Evolutionary conservation across 2,329 filamentous ascomycete species (phyloP).

Genomic region (Alternaria metachromatica): DNA sequence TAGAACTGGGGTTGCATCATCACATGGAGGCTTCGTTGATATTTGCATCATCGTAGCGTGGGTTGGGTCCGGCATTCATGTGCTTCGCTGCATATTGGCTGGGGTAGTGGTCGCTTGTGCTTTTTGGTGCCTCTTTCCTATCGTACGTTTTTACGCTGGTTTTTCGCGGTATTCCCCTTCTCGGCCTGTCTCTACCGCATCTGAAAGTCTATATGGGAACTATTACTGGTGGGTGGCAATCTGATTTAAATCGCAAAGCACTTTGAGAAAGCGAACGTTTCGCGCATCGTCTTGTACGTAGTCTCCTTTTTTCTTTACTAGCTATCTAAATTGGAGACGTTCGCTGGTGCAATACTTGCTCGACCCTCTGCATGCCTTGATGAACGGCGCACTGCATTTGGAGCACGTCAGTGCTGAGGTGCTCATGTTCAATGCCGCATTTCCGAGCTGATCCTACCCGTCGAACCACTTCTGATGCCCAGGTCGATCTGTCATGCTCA

Average conservation of each 20-base stretch:
- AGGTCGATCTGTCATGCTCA: background rate
- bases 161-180: slow-evolving; percentile 17
- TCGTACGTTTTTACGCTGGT: slow-evolving; percentile 19
- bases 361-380: background rate
- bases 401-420: background rate
- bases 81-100: slow-evolving; percentile 34
- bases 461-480: background rate
- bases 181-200: slow-evolving; percentile 19
- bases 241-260: slow-evolving; percentile 17
- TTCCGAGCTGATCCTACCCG: background rate
- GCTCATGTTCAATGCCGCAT: background rate
- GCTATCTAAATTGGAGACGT: slow-evolving; percentile 21
- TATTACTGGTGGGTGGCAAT: slow-evolving; percentile 26
- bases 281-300: slow-evolving; percentile 8
- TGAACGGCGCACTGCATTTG: background rate
- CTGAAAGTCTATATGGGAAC: slow-evolving; percentile 13
- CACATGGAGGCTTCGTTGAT: slow-evolving; percentile 30
- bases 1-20: slow-evolving; percentile 37
- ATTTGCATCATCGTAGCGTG: slow-evolving; percentile 32
- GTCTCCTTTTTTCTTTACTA: slow-evolving; percentile 12
- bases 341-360: slow-evolving; percentile 15
- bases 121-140: slow-evolving; percentile 20
- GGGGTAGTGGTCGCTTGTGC: slow-evolving; percentile 33
- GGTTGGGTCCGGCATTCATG: slow-evolving; percentile 23
- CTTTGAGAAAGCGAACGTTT: slow-evolving; percentile 23